phyloP scores from a whole-genome alignment of 306 rosid species.

The Prunus mume region DNA sequence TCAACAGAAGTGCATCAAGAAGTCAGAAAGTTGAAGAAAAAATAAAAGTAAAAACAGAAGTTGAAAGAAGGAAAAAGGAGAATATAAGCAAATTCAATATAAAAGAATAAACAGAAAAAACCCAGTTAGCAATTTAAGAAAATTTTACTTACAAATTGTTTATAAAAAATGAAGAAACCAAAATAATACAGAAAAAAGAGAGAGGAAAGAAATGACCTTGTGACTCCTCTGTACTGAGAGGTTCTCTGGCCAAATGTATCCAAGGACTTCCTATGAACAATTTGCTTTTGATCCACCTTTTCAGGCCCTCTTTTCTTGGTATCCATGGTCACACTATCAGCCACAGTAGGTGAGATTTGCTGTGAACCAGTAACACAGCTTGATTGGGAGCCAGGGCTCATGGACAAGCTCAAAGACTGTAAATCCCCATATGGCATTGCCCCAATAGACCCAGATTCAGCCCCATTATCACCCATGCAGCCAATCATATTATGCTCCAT shows the following conservation, averaged over 20 bases:
- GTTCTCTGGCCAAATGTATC: conserved; percentile 95
- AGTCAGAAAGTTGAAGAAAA: conserved; percentile 1
- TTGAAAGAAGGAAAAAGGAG: neutral
- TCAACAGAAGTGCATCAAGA: conserved; percentile 24
- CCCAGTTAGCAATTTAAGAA: neutral
- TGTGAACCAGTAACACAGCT: conserved; percentile 70
- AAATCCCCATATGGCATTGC: conserved; percentile 63
- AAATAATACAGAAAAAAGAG: neutral
- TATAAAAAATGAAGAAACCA: too few species aligned
- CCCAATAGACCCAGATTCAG: conserved; percentile 50
- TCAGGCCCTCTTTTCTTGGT: conserved; percentile 74
- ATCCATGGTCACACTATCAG: conserved; percentile 51
- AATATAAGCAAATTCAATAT: neutral
- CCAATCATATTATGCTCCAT: conserved; percentile 45
- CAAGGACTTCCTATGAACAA: conserved; percentile 80
- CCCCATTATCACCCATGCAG: conserved; percentile 51
- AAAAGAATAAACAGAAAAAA: neutral
- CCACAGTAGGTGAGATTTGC: conserved; percentile 40
- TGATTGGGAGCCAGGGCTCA: conserved; percentile 87
- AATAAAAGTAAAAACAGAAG: neutral
- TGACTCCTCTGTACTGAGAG: conserved; percentile 87
- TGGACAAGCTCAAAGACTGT: conserved; percentile 68
- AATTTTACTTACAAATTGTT: neutral
- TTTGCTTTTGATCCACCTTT: conserved; percentile 61
- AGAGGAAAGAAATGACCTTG: conserved; percentile 49